Conservation (phyloP, 257 asterid species). For the Solanum lycopersicoides region DNA sequence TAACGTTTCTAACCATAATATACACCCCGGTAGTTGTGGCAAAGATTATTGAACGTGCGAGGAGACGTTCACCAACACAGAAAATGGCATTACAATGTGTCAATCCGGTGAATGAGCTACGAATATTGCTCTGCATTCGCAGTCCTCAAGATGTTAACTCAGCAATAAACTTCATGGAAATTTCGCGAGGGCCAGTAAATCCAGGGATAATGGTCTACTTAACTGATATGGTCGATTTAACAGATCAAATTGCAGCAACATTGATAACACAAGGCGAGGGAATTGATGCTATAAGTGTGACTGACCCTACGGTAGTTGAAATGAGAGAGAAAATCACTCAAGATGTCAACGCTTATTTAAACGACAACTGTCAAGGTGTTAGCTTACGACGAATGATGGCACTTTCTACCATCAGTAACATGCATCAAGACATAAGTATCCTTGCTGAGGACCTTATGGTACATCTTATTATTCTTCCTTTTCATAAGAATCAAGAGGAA, state of each 20-base stretch:
- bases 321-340: conserved; percentile 51
- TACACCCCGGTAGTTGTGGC: conserved; percentile 63
- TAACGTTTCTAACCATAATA: conserved; percentile 45
- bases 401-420: conserved; percentile 51
- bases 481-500: conserved; percentile 64
- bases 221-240: conserved; percentile 74
- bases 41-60: conserved; percentile 64
- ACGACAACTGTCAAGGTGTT: conserved; percentile 50
- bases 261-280: conserved; percentile 35
- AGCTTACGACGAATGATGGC: conserved; percentile 52
- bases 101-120: conserved; percentile 41
- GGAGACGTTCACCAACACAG: conserved; percentile 72
- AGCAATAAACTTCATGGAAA: conserved; percentile 54
- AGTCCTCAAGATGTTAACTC: conserved; percentile 41
- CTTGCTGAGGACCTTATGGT: conserved; percentile 63
- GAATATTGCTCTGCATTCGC: conserved; percentile 50
- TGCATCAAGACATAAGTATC: conserved; percentile 82
- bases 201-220: conserved; percentile 67
- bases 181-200: conserved; percentile 51
- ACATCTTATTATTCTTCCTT: conserved; percentile 64
- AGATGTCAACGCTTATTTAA: conserved; percentile 23
- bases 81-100: conserved; percentile 86
- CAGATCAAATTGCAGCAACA: conserved; percentile 68
- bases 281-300: conserved; percentile 37
- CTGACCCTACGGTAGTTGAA: conserved; percentile 48